A percentile compares a stretch with the other conserved stretches of the same genome.
These are phyloP conservation scores for Amaranthus cruentus DNA, from an alignment of 148 eudicot genomes.

Conservation along the genomic window DNA sequence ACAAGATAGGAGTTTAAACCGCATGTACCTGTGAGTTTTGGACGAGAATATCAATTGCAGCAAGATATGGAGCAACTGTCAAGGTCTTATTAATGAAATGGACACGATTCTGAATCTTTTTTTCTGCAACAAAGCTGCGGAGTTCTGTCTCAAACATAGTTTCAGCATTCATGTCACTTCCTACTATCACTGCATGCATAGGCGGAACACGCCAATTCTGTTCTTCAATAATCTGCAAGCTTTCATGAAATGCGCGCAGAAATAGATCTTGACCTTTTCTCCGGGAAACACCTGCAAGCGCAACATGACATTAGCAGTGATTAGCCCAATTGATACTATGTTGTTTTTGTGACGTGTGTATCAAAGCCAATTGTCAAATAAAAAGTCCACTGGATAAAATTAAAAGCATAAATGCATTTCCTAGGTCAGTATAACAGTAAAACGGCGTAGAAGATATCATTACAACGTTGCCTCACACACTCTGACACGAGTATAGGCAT, in stretches of 20 bases:
- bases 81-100: constrained; percentile 93
- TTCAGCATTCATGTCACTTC: constrained; percentile 88
- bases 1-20: constrained; percentile 15
- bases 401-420: background rate
- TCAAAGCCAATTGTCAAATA: background rate
- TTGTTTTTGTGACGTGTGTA: background rate
- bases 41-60: constrained; percentile 85
- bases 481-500: no score
- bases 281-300: constrained; percentile 82
- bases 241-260: constrained; percentile 77
- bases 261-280: constrained; percentile 96
- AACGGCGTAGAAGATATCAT: background rate
- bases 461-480: background rate
- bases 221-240: constrained; percentile 65
- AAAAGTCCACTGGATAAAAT: no score
- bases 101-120: constrained; percentile 68
- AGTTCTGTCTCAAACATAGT: constrained; percentile 90
- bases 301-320: background rate
- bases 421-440: constrained; percentile 1
- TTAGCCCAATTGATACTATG: background rate
- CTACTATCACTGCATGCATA: constrained; percentile 86
- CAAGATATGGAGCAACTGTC: constrained; percentile 85
- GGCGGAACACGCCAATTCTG: constrained; percentile 78
- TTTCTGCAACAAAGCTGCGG: constrained; percentile 60
- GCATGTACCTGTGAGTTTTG: constrained; percentile 87